A percentile compares a stretch with the other conserved stretches of the same genome.
Conservation (phyloP, 1,284 basidiomycete genomes). For the Tremellales sp. region DNA sequence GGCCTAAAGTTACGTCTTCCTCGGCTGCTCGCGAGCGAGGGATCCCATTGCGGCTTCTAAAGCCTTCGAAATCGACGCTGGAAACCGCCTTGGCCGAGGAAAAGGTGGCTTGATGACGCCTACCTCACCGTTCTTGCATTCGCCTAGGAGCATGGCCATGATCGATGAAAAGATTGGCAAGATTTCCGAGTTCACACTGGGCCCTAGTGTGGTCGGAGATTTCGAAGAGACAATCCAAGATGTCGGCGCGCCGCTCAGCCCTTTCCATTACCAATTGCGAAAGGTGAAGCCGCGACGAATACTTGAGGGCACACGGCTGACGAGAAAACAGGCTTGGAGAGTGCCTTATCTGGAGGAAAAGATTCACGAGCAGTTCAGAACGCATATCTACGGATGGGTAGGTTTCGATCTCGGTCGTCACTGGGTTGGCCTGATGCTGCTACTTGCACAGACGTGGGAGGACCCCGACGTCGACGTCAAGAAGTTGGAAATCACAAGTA, state of each 20-base stretch:
- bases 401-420: conserved; percentile 4
- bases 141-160: conserved; percentile 33
- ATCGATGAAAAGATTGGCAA: conserved; percentile 46
- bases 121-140: conserved; percentile 51
- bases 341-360: conserved; percentile 73
- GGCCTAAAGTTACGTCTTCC: conserved; percentile 66
- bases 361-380: conserved; percentile 70
- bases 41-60: conserved; percentile 61
- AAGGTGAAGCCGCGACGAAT: conserved; percentile 48
- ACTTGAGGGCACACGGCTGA: neutral
- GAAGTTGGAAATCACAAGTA: conserved; percentile 58
- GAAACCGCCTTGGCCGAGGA: conserved; percentile 58
- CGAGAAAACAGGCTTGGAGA: conserved; percentile 57
- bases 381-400: conserved; percentile 62
- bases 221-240: conserved; percentile 50
- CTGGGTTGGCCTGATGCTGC: neutral
- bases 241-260: conserved; percentile 60
- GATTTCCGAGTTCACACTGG: conserved; percentile 45
- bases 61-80: conserved; percentile 67
- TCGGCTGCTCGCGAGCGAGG: conserved; percentile 65
- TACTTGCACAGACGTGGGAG: conserved; percentile 61
- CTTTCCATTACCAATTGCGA: conserved; percentile 70
- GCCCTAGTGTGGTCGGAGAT: conserved; percentile 38
- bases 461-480: conserved; percentile 74
- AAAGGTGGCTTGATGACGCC: conserved; percentile 48